Evolutionary conservation across 148 eudicot genomes (phyloP).

Genomic region (Fagopyrum homotropicum): DNA sequence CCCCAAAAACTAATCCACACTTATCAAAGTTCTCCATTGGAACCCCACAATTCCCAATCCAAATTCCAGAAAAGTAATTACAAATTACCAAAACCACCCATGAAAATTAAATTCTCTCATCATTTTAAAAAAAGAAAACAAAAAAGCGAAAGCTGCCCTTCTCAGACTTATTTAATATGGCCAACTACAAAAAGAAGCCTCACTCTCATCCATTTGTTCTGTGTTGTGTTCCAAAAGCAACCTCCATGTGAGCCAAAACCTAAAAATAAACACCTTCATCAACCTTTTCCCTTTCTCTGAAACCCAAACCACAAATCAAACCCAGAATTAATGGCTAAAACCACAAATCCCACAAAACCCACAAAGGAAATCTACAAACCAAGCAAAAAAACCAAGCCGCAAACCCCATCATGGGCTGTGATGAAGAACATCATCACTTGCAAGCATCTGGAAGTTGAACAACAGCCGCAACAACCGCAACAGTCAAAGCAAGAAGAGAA

Average conservation of each 20-base stretch:
- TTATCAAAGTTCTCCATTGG: not conserved
- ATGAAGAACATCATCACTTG: constrained; percentile 74
- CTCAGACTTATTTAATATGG: not conserved
- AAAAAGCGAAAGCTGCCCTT: not conserved
- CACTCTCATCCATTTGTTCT: not conserved
- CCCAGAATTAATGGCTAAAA: constrained; percentile 46
- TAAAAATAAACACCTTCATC: constrained; percentile 5
- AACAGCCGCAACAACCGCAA: not conserved
- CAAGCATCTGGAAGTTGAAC: constrained; percentile 58
- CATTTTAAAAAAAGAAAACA: not conserved
- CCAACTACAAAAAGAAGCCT: not conserved
- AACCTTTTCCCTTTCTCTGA: constrained; percentile 13
- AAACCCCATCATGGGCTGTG: constrained; percentile 60
- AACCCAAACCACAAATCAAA: not conserved
- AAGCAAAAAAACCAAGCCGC: not conserved
- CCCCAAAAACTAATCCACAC: constrained; percentile 2
- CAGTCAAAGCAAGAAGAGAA: constrained; percentile 11
- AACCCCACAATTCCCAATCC: constrained; percentile 5
- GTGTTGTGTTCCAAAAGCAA: constrained; percentile 14
- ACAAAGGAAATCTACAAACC: constrained; percentile 31
- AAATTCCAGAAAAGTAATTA: not conserved
- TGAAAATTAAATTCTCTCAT: not conserved
- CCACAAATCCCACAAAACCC: constrained; percentile 42
- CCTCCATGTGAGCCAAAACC: constrained; percentile 26
- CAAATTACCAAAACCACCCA: not conserved